phyloP scores from a whole-genome alignment of 2,329 filamentous ascomycete genomes.

The Rutstroemia sp. region DNA sequence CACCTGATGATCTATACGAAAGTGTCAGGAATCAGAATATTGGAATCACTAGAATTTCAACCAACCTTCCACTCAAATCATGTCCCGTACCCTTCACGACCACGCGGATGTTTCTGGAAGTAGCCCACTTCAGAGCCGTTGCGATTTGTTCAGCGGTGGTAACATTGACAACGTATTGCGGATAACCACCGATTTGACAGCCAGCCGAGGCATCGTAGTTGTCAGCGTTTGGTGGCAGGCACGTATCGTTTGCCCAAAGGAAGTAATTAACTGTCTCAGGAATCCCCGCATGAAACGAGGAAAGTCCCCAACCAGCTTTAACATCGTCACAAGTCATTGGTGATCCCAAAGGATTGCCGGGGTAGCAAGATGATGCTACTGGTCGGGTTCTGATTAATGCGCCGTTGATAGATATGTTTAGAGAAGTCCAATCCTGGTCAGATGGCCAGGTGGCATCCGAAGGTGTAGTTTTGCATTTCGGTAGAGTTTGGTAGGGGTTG shows the following conservation, averaged over 20 bases:
- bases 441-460: constrained; percentile 29
- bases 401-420: constrained; percentile 30
- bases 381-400: constrained; percentile 29
- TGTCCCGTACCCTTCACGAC: constrained; percentile 37
- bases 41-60: constrained; percentile 16
- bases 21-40: constrained; percentile 11
- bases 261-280: constrained; percentile 25
- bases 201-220: background rate
- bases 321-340: constrained; percentile 28
- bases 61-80: constrained; percentile 26
- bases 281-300: constrained; percentile 32
- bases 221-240: constrained; percentile 20
- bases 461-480: constrained; percentile 1
- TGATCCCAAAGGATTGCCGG: constrained; percentile 1
- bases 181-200: constrained; percentile 22
- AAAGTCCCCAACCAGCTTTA: constrained; percentile 25
- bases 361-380: constrained; percentile 31
- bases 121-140: constrained; percentile 37
- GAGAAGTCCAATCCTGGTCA: constrained; percentile 22
- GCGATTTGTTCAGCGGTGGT: constrained; percentile 31
- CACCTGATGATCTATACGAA: constrained; percentile 22
- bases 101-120: constrained; percentile 36
- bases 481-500: no score
- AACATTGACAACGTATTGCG: constrained; percentile 34
- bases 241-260: constrained; percentile 38